Evolutionary conservation across 768 basidiomycete genomes (phyloP).

Genomic region (Mycena amicta): DNA sequence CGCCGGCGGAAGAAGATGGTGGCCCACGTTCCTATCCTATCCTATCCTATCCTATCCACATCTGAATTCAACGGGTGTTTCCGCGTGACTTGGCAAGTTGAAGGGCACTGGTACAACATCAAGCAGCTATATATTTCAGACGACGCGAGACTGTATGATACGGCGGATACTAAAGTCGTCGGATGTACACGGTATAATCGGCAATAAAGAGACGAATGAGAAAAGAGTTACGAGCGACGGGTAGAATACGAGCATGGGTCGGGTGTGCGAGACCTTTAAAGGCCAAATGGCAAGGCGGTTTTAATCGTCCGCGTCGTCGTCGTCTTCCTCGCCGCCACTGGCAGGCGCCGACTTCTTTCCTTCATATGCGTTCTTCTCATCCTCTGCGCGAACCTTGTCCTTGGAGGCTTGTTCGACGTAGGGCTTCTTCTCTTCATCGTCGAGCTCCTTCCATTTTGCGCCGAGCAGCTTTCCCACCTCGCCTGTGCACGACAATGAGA

Average conservation of each 20-base stretch:
- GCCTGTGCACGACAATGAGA: slow-evolving; percentile 45
- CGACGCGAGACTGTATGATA: neutral
- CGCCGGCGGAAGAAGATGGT: too few relatives aligned
- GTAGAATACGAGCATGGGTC: neutral
- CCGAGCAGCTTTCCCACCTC: slow-evolving; percentile 95
- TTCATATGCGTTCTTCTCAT: slow-evolving; percentile 67
- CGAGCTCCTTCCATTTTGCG: slow-evolving; percentile 95
- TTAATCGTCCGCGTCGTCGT: too few relatives aligned
- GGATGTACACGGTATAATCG: neutral
- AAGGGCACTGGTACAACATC: too few relatives aligned
- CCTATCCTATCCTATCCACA: too few relatives aligned
- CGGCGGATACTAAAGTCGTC: neutral
- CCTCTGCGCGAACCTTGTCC: slow-evolving; percentile 87
- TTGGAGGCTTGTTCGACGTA: slow-evolving; percentile 84
- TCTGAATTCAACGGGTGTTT: too few relatives aligned
- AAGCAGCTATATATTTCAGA: neutral
- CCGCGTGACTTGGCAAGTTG: too few relatives aligned
- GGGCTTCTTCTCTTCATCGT: slow-evolving; percentile 92
- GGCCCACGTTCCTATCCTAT: too few relatives aligned
- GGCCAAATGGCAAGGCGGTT: too few relatives aligned
- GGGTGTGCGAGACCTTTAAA: neutral
- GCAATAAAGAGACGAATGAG: neutral
- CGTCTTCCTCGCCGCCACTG: slow-evolving; percentile 30
- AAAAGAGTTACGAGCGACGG: neutral
- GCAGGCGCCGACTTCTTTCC: slow-evolving; percentile 30